A percentile compares a stretch with the other conserved stretches of the same genome.
Conservation (phyloP, 108 stramenopile species). For the Parietichytrium sp. region DNA sequence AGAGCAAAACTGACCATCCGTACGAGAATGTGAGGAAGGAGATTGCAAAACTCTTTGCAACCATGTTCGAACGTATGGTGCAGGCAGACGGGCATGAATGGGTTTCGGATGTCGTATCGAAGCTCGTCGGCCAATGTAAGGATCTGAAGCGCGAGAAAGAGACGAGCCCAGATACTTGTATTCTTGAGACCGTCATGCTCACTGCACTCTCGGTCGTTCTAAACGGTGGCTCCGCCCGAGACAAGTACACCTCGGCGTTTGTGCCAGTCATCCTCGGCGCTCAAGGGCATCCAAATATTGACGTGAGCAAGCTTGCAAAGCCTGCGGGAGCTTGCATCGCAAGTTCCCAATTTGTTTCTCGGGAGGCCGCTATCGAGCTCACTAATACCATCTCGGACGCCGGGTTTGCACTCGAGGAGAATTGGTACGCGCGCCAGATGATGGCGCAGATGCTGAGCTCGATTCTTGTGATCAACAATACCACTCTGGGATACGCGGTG, state of each 20-base stretch:
- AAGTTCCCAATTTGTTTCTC: neutral
- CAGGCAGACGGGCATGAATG: no score
- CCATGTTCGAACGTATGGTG: no score
- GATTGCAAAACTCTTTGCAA: no score
- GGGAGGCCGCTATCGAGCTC: neutral
- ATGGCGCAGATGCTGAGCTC: slow-evolving; percentile 9
- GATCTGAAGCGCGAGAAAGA: neutral
- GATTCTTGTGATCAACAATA: neutral
- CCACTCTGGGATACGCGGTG: neutral
- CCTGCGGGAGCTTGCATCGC: slow-evolving; percentile 9
- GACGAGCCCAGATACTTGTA: neutral
- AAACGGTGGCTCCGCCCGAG: neutral
- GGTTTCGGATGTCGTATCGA: neutral
- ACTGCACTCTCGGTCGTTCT: neutral
- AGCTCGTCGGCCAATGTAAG: neutral
- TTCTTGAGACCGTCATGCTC: neutral
- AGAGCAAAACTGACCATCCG: neutral
- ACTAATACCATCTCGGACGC: neutral
- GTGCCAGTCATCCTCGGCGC: slow-evolving; percentile 13
- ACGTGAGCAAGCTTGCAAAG: slow-evolving; percentile 6
- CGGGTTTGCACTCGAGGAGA: neutral
- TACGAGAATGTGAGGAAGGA: slow-evolving; percentile 28
- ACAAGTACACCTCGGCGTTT: neutral
- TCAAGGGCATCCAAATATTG: slow-evolving; percentile 21
- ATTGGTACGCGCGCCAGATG: neutral